Evolutionary conservation across 2,329 filamentous ascomycete genomes (phyloP), one percentile per base, ranked within the genome.

Genomic region (Monilinia aucupariae): DNA sequence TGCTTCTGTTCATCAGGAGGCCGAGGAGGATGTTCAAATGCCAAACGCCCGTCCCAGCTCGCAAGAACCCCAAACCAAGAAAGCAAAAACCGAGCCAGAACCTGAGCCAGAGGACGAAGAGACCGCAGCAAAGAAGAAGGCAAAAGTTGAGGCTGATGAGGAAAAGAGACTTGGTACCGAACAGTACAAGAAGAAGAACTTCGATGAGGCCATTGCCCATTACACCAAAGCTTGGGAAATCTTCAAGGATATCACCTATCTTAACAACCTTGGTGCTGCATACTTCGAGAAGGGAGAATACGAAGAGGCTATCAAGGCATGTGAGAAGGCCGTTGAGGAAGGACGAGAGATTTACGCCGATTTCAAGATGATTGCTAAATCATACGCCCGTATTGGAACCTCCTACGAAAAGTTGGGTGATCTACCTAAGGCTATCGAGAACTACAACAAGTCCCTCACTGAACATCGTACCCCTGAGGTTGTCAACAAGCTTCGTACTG

Each of bases 341-440:
- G 94, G 94, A 62, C 91, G 94, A 64, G 84, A 89, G 71, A 86
- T 96, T 70, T 89, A 92, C 63, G 92, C 94, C 67, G 94, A 99
- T 79, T 99, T 97, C 82, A 99, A 99, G 85, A 83, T 92, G 73
- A 93, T 99, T 69, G 92, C 96, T 74, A 97, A 97, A 86, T 90
- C 93, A n/a, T 97, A 94, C 72, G 92, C 92, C 47, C 91, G 94
- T 70, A 96, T 99, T 70, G 94, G 94, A 68, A 85, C 87, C n/a
- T 87, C 93, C 0, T 92, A 97, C 75, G 94, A 99, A 82, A 96
- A 92, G 79, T 78, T 88, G 74, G 91, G 89, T 68, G 89, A 97
- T 71, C 79, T 94, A 13, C 76, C 83, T 61, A 85, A 87, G 65
- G 94, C 96, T 30, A 85, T 99, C 67, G 86, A 91, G 70, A 91